Base-by-base conservation (phyloP, 2,329 filamentous ascomycete genomes). In the Trichoderma polysporum region DNA sequence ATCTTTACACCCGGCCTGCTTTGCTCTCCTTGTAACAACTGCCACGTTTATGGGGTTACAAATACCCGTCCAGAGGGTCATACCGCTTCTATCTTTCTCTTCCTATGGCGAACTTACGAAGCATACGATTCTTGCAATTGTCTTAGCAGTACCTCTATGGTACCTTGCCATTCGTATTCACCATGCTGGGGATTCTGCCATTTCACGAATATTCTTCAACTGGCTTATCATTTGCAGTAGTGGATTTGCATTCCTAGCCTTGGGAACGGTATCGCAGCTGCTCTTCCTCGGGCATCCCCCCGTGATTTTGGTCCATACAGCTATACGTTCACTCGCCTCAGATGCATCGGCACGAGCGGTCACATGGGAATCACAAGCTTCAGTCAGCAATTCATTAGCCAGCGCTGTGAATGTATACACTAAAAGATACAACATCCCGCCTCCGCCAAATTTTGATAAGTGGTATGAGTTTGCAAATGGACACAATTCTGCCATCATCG, bases 371-470 rank as follows among this genome's bases (percentile, higher is more conserved):
- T 31, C 66, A 4, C 69, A 70, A 53, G 74, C 74, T 12, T 50
- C 65, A 29, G 29, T 33, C 2, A 75, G 74, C 47, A 65, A 45
- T n/a, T 71, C 66, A 1, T 53, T 76, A 3, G 60, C 68, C 9
- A 68, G 68, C 9, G 82, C 82, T 0, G 79, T 80, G 1, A 68
- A 71, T 2, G 81, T 83, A 70, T 84, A 84, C 69, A 76, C 74
- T 10, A 76, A 78, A 33, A 78, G 81, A 6, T 77, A 84, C 68
- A 68, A 91, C 72, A 85, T 87, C 10, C 84, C 91, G 15, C 92
- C 92, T 17, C 92, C 92, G 13, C 90, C 88, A 3, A 85, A 90
- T 69, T 95, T 94, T 71, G 91, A 94, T 73, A 88, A 88, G 70
- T 95, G 92, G 92, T 94, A 89, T 74, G 84, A 90, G 37, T 93